Evolutionary conservation across 352 stramenopile species (phyloP), one percentile per base, ranked within the genome.

Genomic region (Phytophthora kernoviae): DNA sequence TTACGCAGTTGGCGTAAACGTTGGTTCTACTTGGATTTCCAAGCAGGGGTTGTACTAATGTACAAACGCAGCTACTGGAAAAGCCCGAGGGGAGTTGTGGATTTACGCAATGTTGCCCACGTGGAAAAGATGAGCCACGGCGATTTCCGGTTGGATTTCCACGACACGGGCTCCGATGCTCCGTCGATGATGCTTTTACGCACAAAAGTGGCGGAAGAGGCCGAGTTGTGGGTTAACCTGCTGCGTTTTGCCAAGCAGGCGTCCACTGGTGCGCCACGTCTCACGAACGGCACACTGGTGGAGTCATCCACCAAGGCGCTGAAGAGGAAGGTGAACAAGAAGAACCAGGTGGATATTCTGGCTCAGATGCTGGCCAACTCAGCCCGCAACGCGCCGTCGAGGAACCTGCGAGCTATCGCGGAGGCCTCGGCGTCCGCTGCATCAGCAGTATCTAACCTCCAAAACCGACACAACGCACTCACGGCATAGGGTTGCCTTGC

Each of bases 31-130:
- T 54, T 94, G 33, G 84, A 94, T 54, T 91, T 94, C 64, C 76
- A 82, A 46, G 66, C 73, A 6, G 84, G 84, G 3, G 46, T 90
- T 11, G 68, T 91, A 43, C 75, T 84, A 60, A 86, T 94, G 70
- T 94, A 88, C 72, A 91, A 92, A 53, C 81, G 84, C 32, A 94
- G 82, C 65, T 94, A 92, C 68, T 94, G 84, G 84, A 92, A 91
- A 67, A 75, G 74, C 8, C 70, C 70, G n/a, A 77, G 84, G 30
- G 84, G 84, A 5, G 68, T 80, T n/a, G 48, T 93, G n/a, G 84
- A 93, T 48, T 53, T 93, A 42, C 76, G 80, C 17, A 77, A 72
- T 15, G 79, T 91, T 20, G 65, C 71, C 1, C 74, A 75, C 53
- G 62, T 93, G 33, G 78, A 88, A 53, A 79, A 77, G 51, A 89